These are phyloP conservation scores for Yamadazyma dendronema DNA, from an alignment of 1,139 yeast genomes.

Conservation along the genomic window DNA sequence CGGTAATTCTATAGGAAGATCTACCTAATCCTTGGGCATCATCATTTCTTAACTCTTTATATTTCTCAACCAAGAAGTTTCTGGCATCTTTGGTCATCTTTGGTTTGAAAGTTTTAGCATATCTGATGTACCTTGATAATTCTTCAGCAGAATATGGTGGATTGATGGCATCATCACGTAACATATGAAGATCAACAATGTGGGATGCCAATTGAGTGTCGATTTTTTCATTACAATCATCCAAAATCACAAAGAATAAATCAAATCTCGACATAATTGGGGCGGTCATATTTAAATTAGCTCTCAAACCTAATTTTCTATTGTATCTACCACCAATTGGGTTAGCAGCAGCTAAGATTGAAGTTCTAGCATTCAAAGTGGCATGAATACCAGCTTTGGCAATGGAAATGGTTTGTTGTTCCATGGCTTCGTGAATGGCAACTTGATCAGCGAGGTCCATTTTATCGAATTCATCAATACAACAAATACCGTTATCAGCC, in stretches of 20 bases:
- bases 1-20: conserved; percentile 89
- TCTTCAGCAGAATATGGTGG: conserved; percentile 93
- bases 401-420: conserved; percentile 96
- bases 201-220: conserved; percentile 91
- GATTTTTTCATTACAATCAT: conserved; percentile 88
- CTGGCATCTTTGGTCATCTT: conserved; percentile 81
- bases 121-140: conserved; percentile 81
- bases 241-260: conserved; percentile 88
- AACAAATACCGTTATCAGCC: conserved; percentile 98
- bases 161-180: conserved; percentile 82
- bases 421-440: conserved; percentile 99
- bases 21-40: conserved; percentile 93
- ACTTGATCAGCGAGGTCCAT: conserved; percentile 97
- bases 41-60: conserved; percentile 83
- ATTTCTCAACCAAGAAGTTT: conserved; percentile 70
- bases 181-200: conserved; percentile 91
- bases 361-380: conserved; percentile 91
- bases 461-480: conserved; percentile 97
- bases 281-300: conserved; percentile 96
- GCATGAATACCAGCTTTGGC: conserved; percentile 99
- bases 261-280: conserved; percentile 99
- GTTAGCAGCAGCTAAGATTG: conserved; percentile 95
- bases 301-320: conserved; percentile 76
- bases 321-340: conserved; percentile 96
- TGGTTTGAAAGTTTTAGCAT: conserved; percentile 93